Base-by-base conservation (phyloP, 2,329 filamentous ascomycete species). In the Trichoderma pleuroti region DNA sequence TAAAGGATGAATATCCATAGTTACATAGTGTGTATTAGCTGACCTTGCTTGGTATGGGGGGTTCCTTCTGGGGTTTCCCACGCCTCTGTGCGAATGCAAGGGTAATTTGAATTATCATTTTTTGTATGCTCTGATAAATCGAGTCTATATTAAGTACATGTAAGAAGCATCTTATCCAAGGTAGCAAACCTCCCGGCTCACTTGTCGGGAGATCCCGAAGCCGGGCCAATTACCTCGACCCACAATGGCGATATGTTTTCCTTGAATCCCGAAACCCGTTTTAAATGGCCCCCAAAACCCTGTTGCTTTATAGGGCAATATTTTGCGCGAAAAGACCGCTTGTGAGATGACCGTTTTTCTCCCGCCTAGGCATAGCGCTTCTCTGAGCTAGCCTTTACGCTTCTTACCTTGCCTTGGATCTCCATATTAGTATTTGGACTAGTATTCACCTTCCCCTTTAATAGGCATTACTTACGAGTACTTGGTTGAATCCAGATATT, bases 51-150 rank as follows among this genome's bases (percentile, higher is more conserved):
- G 65, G 54, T 49, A 34, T 68, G 65, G 54, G 42, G 26, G 59
- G 49, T 60, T 34, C 54, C 54, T 24, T 5, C 5, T 24, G 14
- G 52, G 36, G 60, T 49, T 34, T 34, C 26, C 65, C 65, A 36
- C n/a, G 6, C 36, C 54, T 68, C 49, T 24, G n/a, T 68, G 14
- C 28, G 21, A 60, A 68, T 68, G 65, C 65, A 60, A 60, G 42
- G 54, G 36, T 60, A 34, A 21, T 10, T 49, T 26, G 21, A 24
- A 46, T 7, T 36, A 28, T 24, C 18, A 11, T 26, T 5, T 11
- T 2, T 46, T 28, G 11, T 18, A 11, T 30, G 26, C 5, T 9
- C 18, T 24, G 49, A 66, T 63, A 16, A 30, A 46, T n/a, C n/a
- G 10, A n/a, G n/a, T 34, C 57, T 34, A 34, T 21, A 32, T 34